Conservation (phyloP, 23 red algal genomes). For the Gracilariopsis chorda region DNA sequence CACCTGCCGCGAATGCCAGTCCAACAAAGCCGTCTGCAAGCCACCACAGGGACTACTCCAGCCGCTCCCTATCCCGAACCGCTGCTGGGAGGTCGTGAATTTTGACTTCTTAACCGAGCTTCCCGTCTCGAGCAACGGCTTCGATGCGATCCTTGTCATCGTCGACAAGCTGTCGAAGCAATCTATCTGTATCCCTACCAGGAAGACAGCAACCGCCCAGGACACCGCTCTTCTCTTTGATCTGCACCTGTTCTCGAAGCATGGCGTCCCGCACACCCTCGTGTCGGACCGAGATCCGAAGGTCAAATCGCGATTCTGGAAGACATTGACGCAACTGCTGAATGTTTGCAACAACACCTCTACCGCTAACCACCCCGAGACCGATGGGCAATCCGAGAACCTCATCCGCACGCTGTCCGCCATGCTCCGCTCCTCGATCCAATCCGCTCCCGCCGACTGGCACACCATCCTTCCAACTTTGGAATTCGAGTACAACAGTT, state of each 20-base stretch:
- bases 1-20: neutral
- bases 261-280: neutral
- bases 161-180: constrained; percentile 19
- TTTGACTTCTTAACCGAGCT: constrained; percentile 18
- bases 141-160: neutral
- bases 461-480: neutral
- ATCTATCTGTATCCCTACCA: neutral
- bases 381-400: no score
- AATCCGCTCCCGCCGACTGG: neutral
- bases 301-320: no score
- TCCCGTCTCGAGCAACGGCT: neutral
- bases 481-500: neutral
- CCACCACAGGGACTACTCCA: constrained; percentile 1
- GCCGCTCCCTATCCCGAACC: neutral
- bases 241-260: neutral
- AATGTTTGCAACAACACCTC: no score
- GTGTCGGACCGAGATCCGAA: neutral
- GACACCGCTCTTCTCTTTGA: neutral
- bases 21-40: neutral
- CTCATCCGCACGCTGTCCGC: neutral
- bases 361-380: no score
- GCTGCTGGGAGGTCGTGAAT: constrained; percentile 10
- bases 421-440: neutral
- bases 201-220: neutral
- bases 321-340: no score